Evolutionary conservation across 129 eudicot genomes (phyloP), one percentile per base, ranked within the genome.

Genomic region (Artemisia tridentata): DNA sequence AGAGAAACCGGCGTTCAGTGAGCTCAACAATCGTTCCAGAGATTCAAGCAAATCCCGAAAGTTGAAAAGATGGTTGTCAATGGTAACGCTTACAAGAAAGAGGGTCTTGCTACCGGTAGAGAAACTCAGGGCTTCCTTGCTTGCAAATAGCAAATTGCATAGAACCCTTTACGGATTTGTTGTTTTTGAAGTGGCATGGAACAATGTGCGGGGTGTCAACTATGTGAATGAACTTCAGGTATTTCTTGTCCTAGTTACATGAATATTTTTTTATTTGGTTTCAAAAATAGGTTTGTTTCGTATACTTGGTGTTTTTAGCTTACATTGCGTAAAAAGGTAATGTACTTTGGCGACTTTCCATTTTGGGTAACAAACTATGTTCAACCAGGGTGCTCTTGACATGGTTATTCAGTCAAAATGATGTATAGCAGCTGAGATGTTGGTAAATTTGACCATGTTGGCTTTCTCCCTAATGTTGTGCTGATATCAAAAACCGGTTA

Each of bases 151-250:
- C 80, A 76, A 87, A 74, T 77, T 93, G 86, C 92, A 85, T 61
- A 83, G 90, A 79, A 93, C 96, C 63, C 81, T 93, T 78, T 87
- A 87, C 76, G 98, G 98, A 21, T 89, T 93, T 73, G 90, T 93
- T 73, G 87, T 89, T 21, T 93, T 93, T 78, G 92, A 93, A 86
- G 92, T 93, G 47, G 80, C 73, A 12, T 89, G 98, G 98, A 67
- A 79, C 29, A 82, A 89, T 80, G 98, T 93, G 10, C 92, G 96
- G 43, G 98, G 98, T 51, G 82, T 93, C 73, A 87, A 93, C 77
- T 93, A 93, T 76, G 60, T 93, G 27, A 93, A 93, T 65, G 87
- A 83, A 79, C 96, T 93, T 72, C 96, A 93, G 96, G 98, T 92
- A 74, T 65, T 21, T 41, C 47, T 11, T 43, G 34, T 51, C 16